Conservation (phyloP, 108 stramenopile genomes). For the Epipyxis sp. region DNA sequence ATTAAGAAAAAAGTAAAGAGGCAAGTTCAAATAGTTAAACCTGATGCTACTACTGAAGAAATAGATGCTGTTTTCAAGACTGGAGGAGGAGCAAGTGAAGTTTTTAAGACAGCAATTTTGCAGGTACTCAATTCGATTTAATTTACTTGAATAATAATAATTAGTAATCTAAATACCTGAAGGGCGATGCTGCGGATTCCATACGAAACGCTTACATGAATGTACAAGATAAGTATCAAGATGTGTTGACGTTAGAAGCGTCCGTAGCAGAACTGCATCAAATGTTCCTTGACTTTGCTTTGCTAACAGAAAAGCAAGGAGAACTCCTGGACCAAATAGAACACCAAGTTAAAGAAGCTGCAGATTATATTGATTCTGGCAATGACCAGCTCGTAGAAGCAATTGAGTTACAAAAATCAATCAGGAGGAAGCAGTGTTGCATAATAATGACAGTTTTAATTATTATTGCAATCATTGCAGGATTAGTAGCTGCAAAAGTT, state of each 20-base stretch:
- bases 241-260: constrained; percentile 91
- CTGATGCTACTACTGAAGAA: constrained; percentile 92
- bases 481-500: constrained; percentile 27
- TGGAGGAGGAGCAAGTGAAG: constrained; percentile 70
- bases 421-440: constrained; percentile 87
- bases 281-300: constrained; percentile 98
- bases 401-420: constrained; percentile 79
- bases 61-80: constrained; percentile 85
- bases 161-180: no score
- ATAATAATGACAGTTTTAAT: constrained; percentile 62
- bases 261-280: constrained; percentile 93
- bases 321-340: constrained; percentile 97
- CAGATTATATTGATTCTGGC: constrained; percentile 89
- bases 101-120: constrained; percentile 59
- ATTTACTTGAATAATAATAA: no score
- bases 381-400: constrained; percentile 81
- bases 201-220: constrained; percentile 74
- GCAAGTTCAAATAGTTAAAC: constrained; percentile 87
- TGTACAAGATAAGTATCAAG: constrained; percentile 94
- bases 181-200: constrained; percentile 76
- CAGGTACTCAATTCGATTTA: neutral
- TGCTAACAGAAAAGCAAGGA: constrained; percentile 97
- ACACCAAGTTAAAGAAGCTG: constrained; percentile 83
- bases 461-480: constrained; percentile 56
- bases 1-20: constrained; percentile 89